phyloP scores from a whole-genome alignment of 257 asterid species.

The Nicotiana knightiana region DNA sequence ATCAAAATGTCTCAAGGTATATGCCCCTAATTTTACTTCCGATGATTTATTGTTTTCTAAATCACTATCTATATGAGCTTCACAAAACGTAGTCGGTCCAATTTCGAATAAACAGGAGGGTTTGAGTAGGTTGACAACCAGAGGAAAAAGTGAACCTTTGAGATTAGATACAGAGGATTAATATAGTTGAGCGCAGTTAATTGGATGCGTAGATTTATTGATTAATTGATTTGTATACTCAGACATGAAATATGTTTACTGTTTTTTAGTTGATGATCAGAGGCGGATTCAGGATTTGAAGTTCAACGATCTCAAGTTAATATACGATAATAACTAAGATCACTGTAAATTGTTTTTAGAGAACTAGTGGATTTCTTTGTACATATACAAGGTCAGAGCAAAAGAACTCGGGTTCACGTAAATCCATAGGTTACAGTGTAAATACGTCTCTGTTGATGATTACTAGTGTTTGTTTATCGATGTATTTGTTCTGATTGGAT shows the following conservation, averaged over 20 bases:
- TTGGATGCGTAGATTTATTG: background rate
- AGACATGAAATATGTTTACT: background rate
- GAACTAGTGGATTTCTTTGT: no score
- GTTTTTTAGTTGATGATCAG: background rate
- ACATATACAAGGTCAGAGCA: no score
- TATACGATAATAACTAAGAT: no score
- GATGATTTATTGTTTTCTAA: background rate
- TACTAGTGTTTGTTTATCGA: background rate
- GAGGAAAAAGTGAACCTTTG: background rate
- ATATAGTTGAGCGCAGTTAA: background rate
- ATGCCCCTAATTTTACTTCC: background rate
- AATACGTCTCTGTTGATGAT: background rate
- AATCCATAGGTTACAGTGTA: no score
- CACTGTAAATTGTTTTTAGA: no score
- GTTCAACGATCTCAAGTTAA: no score
- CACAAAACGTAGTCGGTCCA: background rate
- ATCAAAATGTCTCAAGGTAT: constrained; percentile 3
- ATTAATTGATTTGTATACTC: background rate
- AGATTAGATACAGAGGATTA: background rate
- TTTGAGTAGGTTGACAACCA: background rate
- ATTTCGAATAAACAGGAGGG: background rate
- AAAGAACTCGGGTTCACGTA: no score
- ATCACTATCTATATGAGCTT: background rate
- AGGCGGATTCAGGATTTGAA: background rate
- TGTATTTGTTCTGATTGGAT: background rate